Base-by-base conservation (phyloP, 345 rosid genomes). In the Turnera subulata region DNA sequence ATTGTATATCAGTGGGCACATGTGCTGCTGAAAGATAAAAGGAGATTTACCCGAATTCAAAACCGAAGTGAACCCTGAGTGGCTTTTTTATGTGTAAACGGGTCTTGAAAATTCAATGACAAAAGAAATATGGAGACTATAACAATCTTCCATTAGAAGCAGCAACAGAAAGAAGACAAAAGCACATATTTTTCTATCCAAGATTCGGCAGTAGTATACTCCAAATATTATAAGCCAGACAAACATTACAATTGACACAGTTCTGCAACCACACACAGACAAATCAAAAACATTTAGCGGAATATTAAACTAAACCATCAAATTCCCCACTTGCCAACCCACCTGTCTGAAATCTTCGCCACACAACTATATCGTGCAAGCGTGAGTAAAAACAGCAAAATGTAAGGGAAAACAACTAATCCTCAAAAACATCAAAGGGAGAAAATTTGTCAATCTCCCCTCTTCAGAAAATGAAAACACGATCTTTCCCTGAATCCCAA, bases 301-400 rank as follows among this genome's bases (percentile, higher is more conserved):
- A 55, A 14, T 24, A 63, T 20, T 39, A 49, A 46, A 50, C 46
- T 8, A 55, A 56, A 35, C 52, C 48, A 23, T 53, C 29, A 45
- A 64, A 48, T 38, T 46, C 50, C 35, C 29, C 18, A 66, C 11
- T 55, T 44, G 50, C 64, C 37, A 58, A 50, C 61, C 43, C 56
- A 52, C 73, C 58, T 72, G 73, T 72, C 80, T 46, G 69, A 76
- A n/a, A 70, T 78, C 82, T 73, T 78, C 59, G 61, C 39, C 60
- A 35, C 35, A 8, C 8, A 70, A 52, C 80, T 61, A 62, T 22
- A 24, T 55, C 46, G 20, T 47, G 43, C 23, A 47, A 21, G 22
- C 60, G 29, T 48, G 21, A 53, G 32, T 53, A 60, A 49, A 50
- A 13, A 60, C 43, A 55, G 70, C 38, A 61, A 69, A 74, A n/a